A percentile compares a stretch with the other conserved stretches of the same genome.
Evolutionary conservation across 768 basidiomycete genomes (phyloP).

Genomic region (Tylopilus cervinicoccineus): DNA sequence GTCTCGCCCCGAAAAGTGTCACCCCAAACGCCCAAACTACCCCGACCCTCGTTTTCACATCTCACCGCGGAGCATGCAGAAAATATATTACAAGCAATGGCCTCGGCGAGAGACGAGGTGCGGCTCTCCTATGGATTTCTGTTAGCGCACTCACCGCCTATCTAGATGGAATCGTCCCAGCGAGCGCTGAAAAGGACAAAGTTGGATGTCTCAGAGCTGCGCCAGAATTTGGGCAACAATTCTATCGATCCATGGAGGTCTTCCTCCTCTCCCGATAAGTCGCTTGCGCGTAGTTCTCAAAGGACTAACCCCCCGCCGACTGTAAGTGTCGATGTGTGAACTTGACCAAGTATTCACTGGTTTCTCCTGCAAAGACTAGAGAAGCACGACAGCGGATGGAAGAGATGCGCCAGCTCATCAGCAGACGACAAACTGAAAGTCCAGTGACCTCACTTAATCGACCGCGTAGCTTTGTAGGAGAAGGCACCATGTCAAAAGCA

Average conservation of each 20-base stretch:
- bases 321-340: constrained; percentile 31
- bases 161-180: constrained; percentile 67
- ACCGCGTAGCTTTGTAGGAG: constrained; percentile 35
- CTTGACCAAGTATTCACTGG: constrained; percentile 6
- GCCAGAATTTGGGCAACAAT: constrained; percentile 12
- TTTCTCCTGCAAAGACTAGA: constrained; percentile 50
- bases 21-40: constrained; percentile 44
- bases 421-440: constrained; percentile 50
- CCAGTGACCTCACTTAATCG: constrained; percentile 43
- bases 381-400: constrained; percentile 77
- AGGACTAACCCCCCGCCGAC: constrained; percentile 36
- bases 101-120: constrained; percentile 67
- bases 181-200: constrained; percentile 73
- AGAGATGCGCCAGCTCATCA: constrained; percentile 77
- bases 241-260: constrained; percentile 41
- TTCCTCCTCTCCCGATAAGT: constrained; percentile 61
- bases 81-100: constrained; percentile 44
- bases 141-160: constrained; percentile 1
- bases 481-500: constrained; percentile 12
- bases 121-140: neutral
- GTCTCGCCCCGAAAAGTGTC: constrained; percentile 53
- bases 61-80: constrained; percentile 38
- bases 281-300: constrained; percentile 42
- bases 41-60: constrained; percentile 22
- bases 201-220: constrained; percentile 54